Percentiles rank a stretch among this genome's conserved stretches.
Evolutionary conservation across 2,329 filamentous ascomycete genomes (phyloP).

Genomic region (Orbilia blumenaviensis): DNA sequence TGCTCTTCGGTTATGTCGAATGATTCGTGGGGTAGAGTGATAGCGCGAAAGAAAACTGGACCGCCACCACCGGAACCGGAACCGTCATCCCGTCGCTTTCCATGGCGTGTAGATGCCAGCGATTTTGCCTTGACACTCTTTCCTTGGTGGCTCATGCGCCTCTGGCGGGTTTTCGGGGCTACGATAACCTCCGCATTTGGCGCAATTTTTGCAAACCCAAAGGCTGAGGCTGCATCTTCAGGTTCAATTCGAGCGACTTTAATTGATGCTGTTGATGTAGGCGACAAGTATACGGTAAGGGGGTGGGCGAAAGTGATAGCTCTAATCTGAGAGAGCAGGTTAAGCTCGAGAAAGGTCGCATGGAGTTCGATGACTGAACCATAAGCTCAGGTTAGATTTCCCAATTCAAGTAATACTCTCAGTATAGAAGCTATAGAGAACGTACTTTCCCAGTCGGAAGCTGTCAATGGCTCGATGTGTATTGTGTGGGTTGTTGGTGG

Average conservation of each 20-base stretch:
- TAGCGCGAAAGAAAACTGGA: conserved; percentile 78
- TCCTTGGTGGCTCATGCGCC: conserved; percentile 64
- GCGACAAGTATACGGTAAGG: conserved; percentile 89
- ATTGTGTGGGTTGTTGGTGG: conserved; percentile 91
- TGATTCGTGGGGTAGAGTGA: conserved; percentile 75
- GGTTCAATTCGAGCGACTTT: conserved; percentile 84
- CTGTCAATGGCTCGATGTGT: conserved; percentile 93
- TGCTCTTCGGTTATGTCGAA: conserved; percentile 75
- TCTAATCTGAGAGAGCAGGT: conserved; percentile 90
- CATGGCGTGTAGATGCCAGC: conserved; percentile 42
- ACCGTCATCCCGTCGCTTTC: conserved; percentile 43
- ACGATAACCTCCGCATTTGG: conserved; percentile 97
- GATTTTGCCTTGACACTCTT: conserved; percentile 53
- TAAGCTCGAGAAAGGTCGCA: conserved; percentile 92
- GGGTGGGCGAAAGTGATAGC: conserved; percentile 78
- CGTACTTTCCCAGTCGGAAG: conserved; percentile 92
- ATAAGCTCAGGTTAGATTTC: not conserved
- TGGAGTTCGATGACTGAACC: conserved; percentile 84
- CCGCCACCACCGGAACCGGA: conserved; percentile 57
- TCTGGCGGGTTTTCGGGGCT: conserved; percentile 84
- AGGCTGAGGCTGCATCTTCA: conserved; percentile 70
- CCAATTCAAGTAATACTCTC: not conserved
- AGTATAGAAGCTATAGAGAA: conserved; percentile 31
- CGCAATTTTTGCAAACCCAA: conserved; percentile 83
- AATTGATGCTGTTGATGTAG: conserved; percentile 93